Base-by-base conservation (phyloP, 2,329 filamentous ascomycete species). In the Colletotrichum cuscutae region DNA sequence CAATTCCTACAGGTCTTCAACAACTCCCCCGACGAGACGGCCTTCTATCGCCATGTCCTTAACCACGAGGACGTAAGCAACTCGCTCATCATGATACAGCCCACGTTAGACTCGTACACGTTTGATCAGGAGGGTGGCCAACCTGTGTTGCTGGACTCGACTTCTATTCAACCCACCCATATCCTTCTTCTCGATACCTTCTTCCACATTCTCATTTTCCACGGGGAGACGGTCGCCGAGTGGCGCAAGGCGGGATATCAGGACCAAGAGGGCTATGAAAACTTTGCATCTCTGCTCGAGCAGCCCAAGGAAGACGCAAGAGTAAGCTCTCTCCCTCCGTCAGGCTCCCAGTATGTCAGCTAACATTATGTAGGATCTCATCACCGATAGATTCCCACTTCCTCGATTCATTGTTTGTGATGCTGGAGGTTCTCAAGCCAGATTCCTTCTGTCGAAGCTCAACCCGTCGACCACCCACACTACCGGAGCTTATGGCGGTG, bases 1-100 rank as follows among this genome's bases (percentile, higher is more conserved):
- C 97, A 98, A 83, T 99, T 99, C 87, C 84, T 99, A 76, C 97
- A 99, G 81, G 95, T 99, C 70, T 99, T 99, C 90, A 99, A 99
- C 87, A 99, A 98, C 83, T 98, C 96, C 0, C 97, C 97, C 8
- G 97, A 99, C 78, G 97, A 99, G 84, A 99, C 97, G 28, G 97
- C 97, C n/a, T 99, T 99, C 84, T 98, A 98, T 82, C 91, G 97
- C 74, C 97, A 99, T 80, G 95, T 99, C 3, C 88, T 99, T 75
- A 97, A 98, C 81, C 95, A 98, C 79, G 97, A 99, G 83, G 97
- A 98, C 83, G 95, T 97, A 74, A 93, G 94, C 85, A 98, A 98
- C 84, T 98, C 95, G 12, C 89, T 99, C 59, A 92, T 99, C 82
- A 99, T 99, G 97, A 98, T 99, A 76, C 97, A 99, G 82, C 97